Evolutionary conservation across 2,329 filamentous ascomycete genomes (phyloP).

Genomic region (Didymosphaeria variabile): DNA sequence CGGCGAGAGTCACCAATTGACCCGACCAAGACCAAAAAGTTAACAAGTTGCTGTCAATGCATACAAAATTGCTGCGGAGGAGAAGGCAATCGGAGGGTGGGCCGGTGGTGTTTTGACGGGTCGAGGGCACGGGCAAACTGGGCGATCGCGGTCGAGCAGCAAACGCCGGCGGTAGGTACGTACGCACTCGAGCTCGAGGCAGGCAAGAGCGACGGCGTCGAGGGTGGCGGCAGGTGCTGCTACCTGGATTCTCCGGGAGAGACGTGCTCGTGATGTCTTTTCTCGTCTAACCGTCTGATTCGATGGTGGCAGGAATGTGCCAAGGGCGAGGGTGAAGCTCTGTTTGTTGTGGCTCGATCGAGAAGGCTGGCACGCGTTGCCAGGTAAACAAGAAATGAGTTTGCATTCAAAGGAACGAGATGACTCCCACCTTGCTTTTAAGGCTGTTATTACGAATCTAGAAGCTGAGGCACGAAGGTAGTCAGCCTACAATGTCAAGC

Average conservation of each 20-base stretch:
- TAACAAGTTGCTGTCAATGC: constrained; percentile 46
- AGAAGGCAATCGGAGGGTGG: constrained; percentile 16
- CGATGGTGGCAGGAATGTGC: constrained; percentile 21
- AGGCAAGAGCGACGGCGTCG: constrained; percentile 23
- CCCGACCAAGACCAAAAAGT: constrained; percentile 40
- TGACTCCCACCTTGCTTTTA: neutral
- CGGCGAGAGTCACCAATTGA: constrained; percentile 38
- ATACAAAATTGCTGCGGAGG: constrained; percentile 32
- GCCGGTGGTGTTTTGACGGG: constrained; percentile 18
- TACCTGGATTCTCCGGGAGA: neutral
- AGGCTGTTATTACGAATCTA: neutral
- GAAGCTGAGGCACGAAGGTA: neutral
- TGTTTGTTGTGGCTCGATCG: constrained; percentile 22
- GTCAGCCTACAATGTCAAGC: neutral
- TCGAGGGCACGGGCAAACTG: constrained; percentile 33
- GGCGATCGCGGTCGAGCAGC: constrained; percentile 24
- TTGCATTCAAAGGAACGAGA: neutral
- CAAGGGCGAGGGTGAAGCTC: constrained; percentile 11
- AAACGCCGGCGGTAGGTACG: constrained; percentile 38
- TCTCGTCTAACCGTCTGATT: constrained; percentile 3
- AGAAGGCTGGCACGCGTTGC: constrained; percentile 23
- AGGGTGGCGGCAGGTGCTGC: constrained; percentile 17
- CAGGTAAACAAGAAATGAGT: constrained; percentile 15
- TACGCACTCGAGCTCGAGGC: constrained; percentile 24
- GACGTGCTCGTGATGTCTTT: constrained; percentile 8